Base-by-base conservation (phyloP, 164 flowering plant species). In the Vitis rotundifolia region DNA sequence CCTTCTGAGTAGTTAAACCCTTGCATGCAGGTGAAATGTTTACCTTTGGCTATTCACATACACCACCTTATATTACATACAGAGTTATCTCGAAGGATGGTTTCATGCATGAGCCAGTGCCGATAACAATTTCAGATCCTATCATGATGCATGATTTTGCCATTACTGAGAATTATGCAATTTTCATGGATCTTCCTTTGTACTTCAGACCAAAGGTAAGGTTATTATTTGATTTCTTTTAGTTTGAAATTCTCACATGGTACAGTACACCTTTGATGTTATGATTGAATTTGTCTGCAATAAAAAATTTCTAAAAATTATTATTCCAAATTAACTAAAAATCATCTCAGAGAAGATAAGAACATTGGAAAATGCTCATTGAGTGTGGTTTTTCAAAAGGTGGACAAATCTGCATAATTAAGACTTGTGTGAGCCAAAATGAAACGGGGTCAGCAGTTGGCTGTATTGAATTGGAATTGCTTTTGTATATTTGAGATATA, bases 71-170 rank as follows among this genome's bases (percentile, higher is more conserved):
- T 73, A 68, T 88, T 75, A 95, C 98, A 5, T 95, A 93, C 75
- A 83, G 99, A 81, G 97, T 95, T 31, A 86, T 95, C 68, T 85
- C 98, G 12, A 91, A 93, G 79, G 92, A 91, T 71, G 97, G 98
- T 22, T 67, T 85, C 71, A 93, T 93, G 98, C 90, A 89, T 76
- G 98, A 95, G 68, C 99, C 99, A 0, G 97, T 95, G 29, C 97
- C 94, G 61, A 95, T 95, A 77, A 93, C 99, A 58, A 69, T 93
- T 75, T 63, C 97, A 64, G 93, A 76, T 2, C 91, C 98, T 64
- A 82, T 93, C 76, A 88, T 95, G 98, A 95, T 95, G 99, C 99
- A 95, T 83, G 99, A 95, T 75, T 95, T 95, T 80, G 98, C 98
- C 73, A 93, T 95, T 77, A 91, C 98, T 28, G 97, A 93, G 73